A percentile compares a stretch with the other conserved stretches of the same genome.
Evolutionary conservation across 2,329 filamentous ascomycete species (phyloP).

Genomic region (Didymella segeticola): DNA sequence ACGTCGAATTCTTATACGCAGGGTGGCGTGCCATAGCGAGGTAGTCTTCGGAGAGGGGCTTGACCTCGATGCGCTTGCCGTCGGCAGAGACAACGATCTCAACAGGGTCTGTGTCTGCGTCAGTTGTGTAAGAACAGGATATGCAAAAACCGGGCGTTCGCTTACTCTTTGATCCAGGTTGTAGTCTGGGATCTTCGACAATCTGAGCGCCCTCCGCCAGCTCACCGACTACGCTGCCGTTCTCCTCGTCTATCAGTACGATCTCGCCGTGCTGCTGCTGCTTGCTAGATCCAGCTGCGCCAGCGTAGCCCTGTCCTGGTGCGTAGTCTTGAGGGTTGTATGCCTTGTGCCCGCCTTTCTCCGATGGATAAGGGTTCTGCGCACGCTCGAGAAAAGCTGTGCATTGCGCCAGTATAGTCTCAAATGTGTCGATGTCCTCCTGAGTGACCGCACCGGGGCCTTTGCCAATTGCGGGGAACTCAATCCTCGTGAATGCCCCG

Average conservation of each 20-base stretch:
- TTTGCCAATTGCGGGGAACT: constrained; percentile 79
- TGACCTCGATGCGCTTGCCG: constrained; percentile 71
- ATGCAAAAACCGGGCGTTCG: constrained; percentile 12
- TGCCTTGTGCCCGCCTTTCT: constrained; percentile 39
- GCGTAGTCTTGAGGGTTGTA: constrained; percentile 86
- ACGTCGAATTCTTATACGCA: constrained; percentile 84
- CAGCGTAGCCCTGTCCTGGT: constrained; percentile 78
- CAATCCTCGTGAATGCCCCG: constrained; percentile 90
- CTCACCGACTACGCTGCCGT: constrained; percentile 94
- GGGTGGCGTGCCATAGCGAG: constrained; percentile 82
- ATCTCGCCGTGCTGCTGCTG: constrained; percentile 69
- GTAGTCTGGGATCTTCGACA: constrained; percentile 75
- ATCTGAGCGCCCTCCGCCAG: constrained; percentile 82
- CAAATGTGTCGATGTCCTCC: constrained; percentile 94
- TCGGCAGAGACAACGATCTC: constrained; percentile 77
- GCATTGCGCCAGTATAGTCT: constrained; percentile 97
- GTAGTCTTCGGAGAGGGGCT: constrained; percentile 73
- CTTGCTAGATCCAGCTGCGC: constrained; percentile 39
- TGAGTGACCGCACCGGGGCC: constrained; percentile 72
- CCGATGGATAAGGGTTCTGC: constrained; percentile 60
- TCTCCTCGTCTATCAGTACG: constrained; percentile 92
- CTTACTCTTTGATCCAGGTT: constrained; percentile 89
- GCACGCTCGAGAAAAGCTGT: constrained; percentile 92
- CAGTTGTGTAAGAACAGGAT: constrained; percentile 26
- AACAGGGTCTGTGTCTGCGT: constrained; percentile 68